Evolutionary conservation across 2,329 filamentous ascomycete genomes (phyloP), one percentile per base, ranked within the genome.

Genomic region (Dothideomycetes sp.): DNA sequence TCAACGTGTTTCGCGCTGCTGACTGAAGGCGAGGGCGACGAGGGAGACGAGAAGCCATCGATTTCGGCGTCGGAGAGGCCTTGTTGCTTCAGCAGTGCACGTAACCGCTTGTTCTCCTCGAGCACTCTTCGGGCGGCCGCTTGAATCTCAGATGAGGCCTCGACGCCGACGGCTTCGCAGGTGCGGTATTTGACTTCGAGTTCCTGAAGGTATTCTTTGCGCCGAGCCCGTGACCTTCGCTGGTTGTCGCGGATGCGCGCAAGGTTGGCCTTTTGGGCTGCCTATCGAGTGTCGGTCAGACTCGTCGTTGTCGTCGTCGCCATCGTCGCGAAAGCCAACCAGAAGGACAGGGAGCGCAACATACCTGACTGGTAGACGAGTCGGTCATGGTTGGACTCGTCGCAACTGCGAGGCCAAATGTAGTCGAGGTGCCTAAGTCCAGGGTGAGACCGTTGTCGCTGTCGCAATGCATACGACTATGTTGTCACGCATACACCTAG

Each of bases 241-340:
- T 87, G 83, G 52, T 87, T 88, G 51, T 87, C 79, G 47, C 82
- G 73, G 48, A 86, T 79, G 42, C 81, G 77, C 34, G 73, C 70
- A 24, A 68, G 59, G 38, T 65, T 65, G 38, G 62, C 57, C 27
- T 40, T 49, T 40, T 54, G 48, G n/a, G n/a, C n/a, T 27, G 22
- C 22, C 22, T 27, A n/a, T n/a, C n/a, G n/a, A n/a, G 22, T 7
- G 22, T 7, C 22, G 22, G 22, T 27, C 22, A 27, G 22, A n/a
- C n/a, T n/a, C n/a, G n/a, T n/a, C n/a, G n/a, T n/a, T n/a, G n/a
- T n/a, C n/a, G n/a, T n/a, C n/a, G n/a, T n/a, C n/a, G n/a, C n/a
- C n/a, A n/a, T n/a, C n/a, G n/a, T n/a, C n/a, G n/a, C n/a, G n/a
- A n/a, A n/a, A n/a, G n/a, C n/a, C n/a, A n/a, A n/a, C n/a, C n/a